Evolutionary conservation across 352 stramenopile species (phyloP), one percentile per base, ranked within the genome.

Genomic region (Pythium volutum): DNA sequence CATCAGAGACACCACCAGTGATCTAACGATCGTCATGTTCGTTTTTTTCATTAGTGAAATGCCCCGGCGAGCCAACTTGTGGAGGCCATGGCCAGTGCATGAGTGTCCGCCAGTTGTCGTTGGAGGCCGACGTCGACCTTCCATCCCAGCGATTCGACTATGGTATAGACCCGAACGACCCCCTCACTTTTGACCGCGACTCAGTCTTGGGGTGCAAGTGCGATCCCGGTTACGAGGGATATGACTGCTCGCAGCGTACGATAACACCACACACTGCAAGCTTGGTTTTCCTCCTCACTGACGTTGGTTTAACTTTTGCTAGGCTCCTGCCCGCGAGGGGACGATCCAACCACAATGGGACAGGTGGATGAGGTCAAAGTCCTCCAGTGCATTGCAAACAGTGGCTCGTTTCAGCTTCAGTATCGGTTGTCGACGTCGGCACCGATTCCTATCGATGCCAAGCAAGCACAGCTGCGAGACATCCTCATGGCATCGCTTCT

Each of bases 191-290:
- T 64, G 92, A 98, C 58, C 75, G 84, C 8, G 57, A 92, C 43
- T 74, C 76, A 2, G 84, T 85, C 45, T 71, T 93, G 47, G 88
- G 87, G 16, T 98, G 93, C 71, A 92, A 93, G 55, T 98, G 93
- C 63, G 88, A 98, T 54, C 69, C 79, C 43, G 90, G 90, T 14
- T 98, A 88, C 63, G 79, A 83, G 63, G 93, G 92, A n/a, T 84
- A 96, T 52, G 88, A 96, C 66, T 98, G 95, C 75, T 88, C 55
- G 34, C 71, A 76, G 18, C 62, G 84, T 91, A 73, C 27, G 77
- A 33, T 60, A 8, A 25, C 27, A 6, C 10, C n/a, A 23, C 23
- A 5, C 14, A 39, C 55, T 42, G 20, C 2, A 25, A 23, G 16
- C 6, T 45, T 15, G 6, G n/a, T 2, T 15, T 31, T 9, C 0